A percentile compares a stretch with the other conserved stretches of the same genome.
phyloP scores from a whole-genome alignment of 805 yeast species.

The Yarrowia porcina region DNA sequence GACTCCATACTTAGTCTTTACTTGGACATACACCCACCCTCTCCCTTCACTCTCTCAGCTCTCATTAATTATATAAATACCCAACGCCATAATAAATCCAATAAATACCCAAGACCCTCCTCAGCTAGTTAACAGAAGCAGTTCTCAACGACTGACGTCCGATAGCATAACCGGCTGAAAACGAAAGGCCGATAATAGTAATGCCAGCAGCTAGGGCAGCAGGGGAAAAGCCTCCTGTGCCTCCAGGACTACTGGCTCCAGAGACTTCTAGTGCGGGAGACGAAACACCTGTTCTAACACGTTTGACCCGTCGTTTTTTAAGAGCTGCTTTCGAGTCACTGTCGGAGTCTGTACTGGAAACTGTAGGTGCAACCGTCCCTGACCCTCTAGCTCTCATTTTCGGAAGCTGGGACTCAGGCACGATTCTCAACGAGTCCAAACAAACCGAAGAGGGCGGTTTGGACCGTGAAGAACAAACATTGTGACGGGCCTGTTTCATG shows the following conservation, averaged over 20 bases:
- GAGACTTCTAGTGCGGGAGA: neutral
- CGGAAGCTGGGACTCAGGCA: conserved; percentile 17
- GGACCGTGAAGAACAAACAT: neutral
- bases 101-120: neutral
- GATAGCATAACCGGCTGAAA: conserved; percentile 32
- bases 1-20: too few species aligned
- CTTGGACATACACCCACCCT: too few species aligned
- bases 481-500: conserved; percentile 8
- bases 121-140: neutral
- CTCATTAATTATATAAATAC: conserved; percentile 14
- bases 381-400: conserved; percentile 9
- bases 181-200: conserved; percentile 30
- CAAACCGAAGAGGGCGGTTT: conserved; percentile 5
- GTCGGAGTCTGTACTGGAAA: conserved; percentile 11
- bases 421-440: conserved; percentile 11
- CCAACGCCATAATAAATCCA: conserved; percentile 10
- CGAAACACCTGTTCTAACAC: neutral
- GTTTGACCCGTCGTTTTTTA: neutral
- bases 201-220: conserved; percentile 27
- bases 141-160: conserved; percentile 27
- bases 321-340: neutral
- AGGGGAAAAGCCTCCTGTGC: conserved; percentile 20
- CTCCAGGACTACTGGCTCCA: neutral
- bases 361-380: neutral
- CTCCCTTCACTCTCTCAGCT: too few species aligned